Evolutionary conservation across 352 stramenopile species (phyloP).

Genomic region (Peronospora destructor): DNA sequence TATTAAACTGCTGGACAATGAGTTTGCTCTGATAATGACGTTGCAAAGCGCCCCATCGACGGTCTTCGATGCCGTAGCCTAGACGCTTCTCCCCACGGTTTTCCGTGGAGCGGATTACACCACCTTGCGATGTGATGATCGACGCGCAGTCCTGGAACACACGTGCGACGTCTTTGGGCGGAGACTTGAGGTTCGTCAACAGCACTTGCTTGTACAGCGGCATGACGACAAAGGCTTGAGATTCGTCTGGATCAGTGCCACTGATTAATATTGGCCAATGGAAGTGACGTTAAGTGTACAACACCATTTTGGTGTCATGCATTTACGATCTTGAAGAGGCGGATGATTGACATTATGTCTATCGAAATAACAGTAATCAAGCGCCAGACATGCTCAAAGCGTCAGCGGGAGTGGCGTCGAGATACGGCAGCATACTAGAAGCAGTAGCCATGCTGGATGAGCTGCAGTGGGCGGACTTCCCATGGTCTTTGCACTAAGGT

Average conservation of each 20-base stretch:
- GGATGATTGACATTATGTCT: too few species aligned
- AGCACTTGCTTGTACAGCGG: conserved; percentile 88
- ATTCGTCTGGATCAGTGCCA: conserved; percentile 2
- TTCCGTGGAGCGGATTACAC: conserved; percentile 68
- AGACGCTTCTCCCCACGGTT: conserved; percentile 80
- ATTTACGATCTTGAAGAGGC: too few species aligned
- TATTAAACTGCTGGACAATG: conserved; percentile 83
- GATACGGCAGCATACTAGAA: too few species aligned
- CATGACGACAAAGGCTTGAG: conserved; percentile 37
- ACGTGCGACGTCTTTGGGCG: conserved; percentile 72
- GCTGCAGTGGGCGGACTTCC: too few species aligned
- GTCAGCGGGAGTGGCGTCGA: too few species aligned
- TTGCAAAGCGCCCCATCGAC: conserved; percentile 78
- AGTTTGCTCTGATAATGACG: conserved; percentile 83
- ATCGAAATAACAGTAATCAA: too few species aligned
- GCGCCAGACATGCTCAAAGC: too few species aligned
- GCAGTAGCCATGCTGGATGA: too few species aligned
- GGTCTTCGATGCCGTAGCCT: conserved; percentile 79
- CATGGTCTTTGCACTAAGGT: too few species aligned
- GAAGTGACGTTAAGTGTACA: not conserved
- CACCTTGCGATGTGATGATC: conserved; percentile 57
- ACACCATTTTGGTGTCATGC: not conserved
- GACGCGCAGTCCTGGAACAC: conserved; percentile 78
- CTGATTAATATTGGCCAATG: conserved; percentile 26
- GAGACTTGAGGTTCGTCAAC: conserved; percentile 83